Evolutionary conservation across 202 grass and related monocot genomes (phyloP).

Genomic region (Eragrostis tef): DNA sequence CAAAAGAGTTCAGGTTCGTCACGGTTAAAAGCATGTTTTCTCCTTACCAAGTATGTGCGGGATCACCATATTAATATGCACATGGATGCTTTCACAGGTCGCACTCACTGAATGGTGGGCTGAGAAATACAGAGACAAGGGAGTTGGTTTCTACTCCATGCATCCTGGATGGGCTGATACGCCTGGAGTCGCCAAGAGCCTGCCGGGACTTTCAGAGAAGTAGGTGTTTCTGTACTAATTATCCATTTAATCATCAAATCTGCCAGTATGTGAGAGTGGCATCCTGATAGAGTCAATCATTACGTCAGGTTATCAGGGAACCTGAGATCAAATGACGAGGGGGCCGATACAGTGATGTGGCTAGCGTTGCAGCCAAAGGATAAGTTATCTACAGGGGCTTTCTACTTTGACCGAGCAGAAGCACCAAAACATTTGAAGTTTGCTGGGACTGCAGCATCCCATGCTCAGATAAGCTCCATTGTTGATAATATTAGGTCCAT

Average conservation of each 20-base stretch:
- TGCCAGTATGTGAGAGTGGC: not conserved
- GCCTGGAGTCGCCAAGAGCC: conserved; percentile 76
- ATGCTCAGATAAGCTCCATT: conserved; percentile 60
- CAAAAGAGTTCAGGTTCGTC: conserved; percentile 89
- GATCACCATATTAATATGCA: not conserved
- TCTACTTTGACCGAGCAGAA: conserved; percentile 88
- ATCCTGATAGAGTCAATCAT: not conserved
- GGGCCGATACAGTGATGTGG: conserved; percentile 80
- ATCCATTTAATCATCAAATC: not conserved
- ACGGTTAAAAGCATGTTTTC: conserved; percentile 6
- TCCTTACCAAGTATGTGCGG: not conserved
- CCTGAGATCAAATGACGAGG: conserved; percentile 68
- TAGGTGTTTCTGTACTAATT: conserved; percentile 30
- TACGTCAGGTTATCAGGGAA: conserved; percentile 70
- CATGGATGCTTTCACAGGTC: conserved; percentile 62
- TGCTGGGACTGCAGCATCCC: conserved; percentile 68
- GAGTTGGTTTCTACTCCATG: conserved; percentile 86
- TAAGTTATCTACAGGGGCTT: conserved; percentile 65
- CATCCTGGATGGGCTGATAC: conserved; percentile 95
- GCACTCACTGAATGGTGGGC: conserved; percentile 89
- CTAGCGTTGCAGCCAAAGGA: conserved; percentile 80
- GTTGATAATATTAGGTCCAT: conserved; percentile 52
- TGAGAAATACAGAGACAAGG: conserved; percentile 61
- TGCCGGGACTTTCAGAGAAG: conserved; percentile 73
- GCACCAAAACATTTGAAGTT: conserved; percentile 80